These are phyloP conservation scores for Teunomyces lycoperdinae DNA, from an alignment of 805 yeast genomes.

Conservation along the genomic window DNA sequence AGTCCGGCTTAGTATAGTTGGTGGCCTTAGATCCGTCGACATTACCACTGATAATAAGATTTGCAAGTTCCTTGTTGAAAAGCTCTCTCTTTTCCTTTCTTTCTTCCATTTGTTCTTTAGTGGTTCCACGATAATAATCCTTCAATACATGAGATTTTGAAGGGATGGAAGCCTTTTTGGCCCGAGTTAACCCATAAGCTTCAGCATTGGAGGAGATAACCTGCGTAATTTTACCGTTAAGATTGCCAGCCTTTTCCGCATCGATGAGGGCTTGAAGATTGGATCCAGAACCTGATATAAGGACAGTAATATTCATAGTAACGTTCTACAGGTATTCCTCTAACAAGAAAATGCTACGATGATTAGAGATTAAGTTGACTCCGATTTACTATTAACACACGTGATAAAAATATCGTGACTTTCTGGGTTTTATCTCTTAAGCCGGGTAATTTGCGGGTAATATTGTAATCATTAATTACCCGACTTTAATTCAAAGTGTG, in stretches of 20 bases:
- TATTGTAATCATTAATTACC: not conserved
- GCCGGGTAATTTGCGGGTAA: slow-evolving; percentile 8
- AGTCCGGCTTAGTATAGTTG: slow-evolving; percentile 59
- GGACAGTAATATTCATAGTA: slow-evolving; percentile 52
- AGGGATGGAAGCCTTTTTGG: slow-evolving; percentile 66
- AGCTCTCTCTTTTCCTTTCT: slow-evolving; percentile 61
- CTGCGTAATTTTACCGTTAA: slow-evolving; percentile 57
- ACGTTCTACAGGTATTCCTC: not conserved
- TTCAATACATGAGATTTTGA: slow-evolving; percentile 70
- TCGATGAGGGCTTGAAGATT: slow-evolving; percentile 93
- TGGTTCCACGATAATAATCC: slow-evolving; percentile 67
- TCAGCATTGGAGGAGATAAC: slow-evolving; percentile 82
- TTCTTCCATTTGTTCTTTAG: slow-evolving; percentile 61
- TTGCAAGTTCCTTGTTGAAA: slow-evolving; percentile 79
- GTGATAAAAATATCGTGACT: not conserved
- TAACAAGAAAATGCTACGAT: not conserved
- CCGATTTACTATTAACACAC: slow-evolving; percentile 6
- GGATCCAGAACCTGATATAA: slow-evolving; percentile 95
- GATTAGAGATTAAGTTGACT: slow-evolving; percentile 8
- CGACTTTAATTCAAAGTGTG: not conserved
- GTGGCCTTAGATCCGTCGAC: slow-evolving; percentile 27
- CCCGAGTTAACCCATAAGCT: slow-evolving; percentile 89
- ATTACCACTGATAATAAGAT: slow-evolving; percentile 53
- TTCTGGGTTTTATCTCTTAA: not conserved
- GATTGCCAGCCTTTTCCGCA: slow-evolving; percentile 45